Evolutionary conservation across 1,284 basidiomycete species (phyloP).

Genomic region (Cerrena zonata): DNA sequence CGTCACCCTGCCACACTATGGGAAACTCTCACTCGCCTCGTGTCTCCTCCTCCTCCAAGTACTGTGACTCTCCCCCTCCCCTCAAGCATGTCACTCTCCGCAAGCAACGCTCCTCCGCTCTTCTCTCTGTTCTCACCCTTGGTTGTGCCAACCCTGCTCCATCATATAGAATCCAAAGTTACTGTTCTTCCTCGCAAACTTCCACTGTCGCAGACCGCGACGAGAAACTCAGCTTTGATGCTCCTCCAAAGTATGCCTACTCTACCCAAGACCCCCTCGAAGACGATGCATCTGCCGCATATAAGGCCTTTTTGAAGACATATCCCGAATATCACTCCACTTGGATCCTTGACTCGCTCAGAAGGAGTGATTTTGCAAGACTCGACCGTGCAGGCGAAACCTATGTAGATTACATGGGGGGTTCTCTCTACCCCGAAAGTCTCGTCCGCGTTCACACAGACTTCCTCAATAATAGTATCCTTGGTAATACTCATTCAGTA

Average conservation of each 20-base stretch:
- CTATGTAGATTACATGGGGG: constrained; percentile 82
- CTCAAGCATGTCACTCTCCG: constrained; percentile 8
- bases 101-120: constrained; percentile 23
- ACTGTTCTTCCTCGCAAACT: constrained; percentile 15
- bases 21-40: constrained; percentile 3
- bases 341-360: constrained; percentile 56
- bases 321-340: constrained; percentile 37
- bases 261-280: constrained; percentile 26
- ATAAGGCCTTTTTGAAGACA: constrained; percentile 32
- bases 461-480: constrained; percentile 58
- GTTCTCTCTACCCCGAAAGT: constrained; percentile 68
- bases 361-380: constrained; percentile 62
- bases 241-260: constrained; percentile 26
- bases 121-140: constrained; percentile 25
- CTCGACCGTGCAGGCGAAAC: constrained; percentile 59
- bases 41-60: background rate
- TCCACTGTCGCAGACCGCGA: constrained; percentile 19
- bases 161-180: constrained; percentile 15
- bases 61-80: no score
- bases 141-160: constrained; percentile 22
- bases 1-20: background rate
- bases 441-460: constrained; percentile 63
- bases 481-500: constrained; percentile 79
- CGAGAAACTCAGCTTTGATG: constrained; percentile 25
- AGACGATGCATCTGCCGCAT: constrained; percentile 23